Evolutionary conservation across 106 monocot genomes (phyloP).

Genomic region (Phalaenopsis equestris): DNA sequence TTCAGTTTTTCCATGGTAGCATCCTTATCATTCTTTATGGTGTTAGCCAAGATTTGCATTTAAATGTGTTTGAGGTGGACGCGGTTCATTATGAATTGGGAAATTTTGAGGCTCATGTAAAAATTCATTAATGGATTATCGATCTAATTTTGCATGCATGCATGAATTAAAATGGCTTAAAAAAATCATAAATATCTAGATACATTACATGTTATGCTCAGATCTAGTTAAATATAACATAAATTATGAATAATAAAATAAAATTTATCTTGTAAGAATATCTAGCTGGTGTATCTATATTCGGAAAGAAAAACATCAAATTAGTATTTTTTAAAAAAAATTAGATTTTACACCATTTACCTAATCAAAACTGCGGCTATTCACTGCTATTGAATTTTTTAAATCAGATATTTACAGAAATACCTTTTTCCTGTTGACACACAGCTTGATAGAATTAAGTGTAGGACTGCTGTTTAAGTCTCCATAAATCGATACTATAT

Average conservation of each 20-base stretch:
- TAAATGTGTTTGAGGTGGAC: background rate
- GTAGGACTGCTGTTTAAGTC: background rate
- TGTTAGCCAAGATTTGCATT: background rate
- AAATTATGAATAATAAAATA: background rate
- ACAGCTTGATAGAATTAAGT: background rate
- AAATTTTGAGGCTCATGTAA: background rate
- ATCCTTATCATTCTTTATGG: background rate
- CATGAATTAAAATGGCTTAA: background rate
- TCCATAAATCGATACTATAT: background rate
- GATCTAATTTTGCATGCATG: background rate
- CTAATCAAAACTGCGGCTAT: background rate
- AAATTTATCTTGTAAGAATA: background rate
- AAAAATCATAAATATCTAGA: background rate
- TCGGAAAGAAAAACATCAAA: background rate
- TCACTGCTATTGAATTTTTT: background rate
- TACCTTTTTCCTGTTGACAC: background rate
- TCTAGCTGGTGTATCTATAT: background rate
- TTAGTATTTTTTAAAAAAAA: background rate
- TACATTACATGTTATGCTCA: background rate
- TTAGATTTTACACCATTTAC: background rate
- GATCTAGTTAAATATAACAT: background rate
- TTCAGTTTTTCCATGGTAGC: background rate
- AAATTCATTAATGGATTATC: background rate
- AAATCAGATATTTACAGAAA: background rate
- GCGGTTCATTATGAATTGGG: background rate